Evolutionary conservation across 306 rosid species (phyloP), one percentile per base, ranked within the genome.

Genomic region (Mimosa bimucronata): DNA sequence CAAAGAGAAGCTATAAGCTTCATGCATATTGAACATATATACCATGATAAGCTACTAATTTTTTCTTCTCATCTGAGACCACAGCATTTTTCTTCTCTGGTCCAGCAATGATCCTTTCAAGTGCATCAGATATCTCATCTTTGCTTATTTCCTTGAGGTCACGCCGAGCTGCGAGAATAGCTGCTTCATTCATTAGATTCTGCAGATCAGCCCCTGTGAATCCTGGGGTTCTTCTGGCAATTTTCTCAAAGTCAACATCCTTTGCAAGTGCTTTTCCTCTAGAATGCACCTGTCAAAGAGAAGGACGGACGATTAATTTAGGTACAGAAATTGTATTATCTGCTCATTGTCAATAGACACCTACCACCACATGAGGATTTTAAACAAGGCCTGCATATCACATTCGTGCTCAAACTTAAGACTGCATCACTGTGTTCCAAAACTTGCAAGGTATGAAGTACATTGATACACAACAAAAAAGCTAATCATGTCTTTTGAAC

Each of bases 11-110:
- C 23, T 13, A 19, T 25, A 18, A 83, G 68, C 45, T 44, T 46
- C 0, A 46, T 45, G 40, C 40, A 42, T 37, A 62, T 65, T 13
- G 31, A 34, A 37, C 13, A 38, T 53, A 38, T 31, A 83, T 31
- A 86, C 87, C 89, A 41, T 86, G 89, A 61, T 86, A 86, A 18
- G 89, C 99, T 38, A 95, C 99, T 76, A 95, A 68, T 90, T 90
- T 95, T 91, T 95, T 95, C 92, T 95, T 95, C 83, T 95, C 99
- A 0, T 95, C 99, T 0, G 99, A 95, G 69, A 95, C 98, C 1
- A 95, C 99, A 11, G 98, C 99, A 50, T 95, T 95, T 85, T 93
- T 93, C 98, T 95, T 95, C 85, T 95, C 99, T 19, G 99, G 99
- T 71, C 99, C 99, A 14, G 99, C 99, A 66, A 95, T 95, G 71